Conservation (phyloP, 257 asterid species). For the Catharanthus roseus region DNA sequence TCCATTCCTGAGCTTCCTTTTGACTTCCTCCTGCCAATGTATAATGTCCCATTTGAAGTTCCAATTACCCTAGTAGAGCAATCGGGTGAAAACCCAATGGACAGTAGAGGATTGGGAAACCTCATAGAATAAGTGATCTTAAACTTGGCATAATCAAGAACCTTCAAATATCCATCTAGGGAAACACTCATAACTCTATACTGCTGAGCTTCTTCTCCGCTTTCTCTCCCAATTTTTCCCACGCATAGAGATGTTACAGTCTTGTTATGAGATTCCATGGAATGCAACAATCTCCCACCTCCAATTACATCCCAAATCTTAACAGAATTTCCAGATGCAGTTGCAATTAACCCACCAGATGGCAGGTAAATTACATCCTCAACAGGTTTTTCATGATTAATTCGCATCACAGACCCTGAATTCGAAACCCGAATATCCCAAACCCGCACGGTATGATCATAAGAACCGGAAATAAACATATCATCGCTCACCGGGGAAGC, state of each 20-base stretch:
- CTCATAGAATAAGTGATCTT: slow-evolving; percentile 81
- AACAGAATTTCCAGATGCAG: slow-evolving; percentile 75
- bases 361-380: slow-evolving; percentile 88
- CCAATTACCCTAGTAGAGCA: slow-evolving; percentile 74
- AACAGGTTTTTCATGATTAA: slow-evolving; percentile 82
- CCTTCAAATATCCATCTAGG: slow-evolving; percentile 88
- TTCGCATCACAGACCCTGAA: slow-evolving; percentile 53
- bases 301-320: slow-evolving; percentile 94
- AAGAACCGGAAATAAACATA: slow-evolving; percentile 77
- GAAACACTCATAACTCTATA: slow-evolving; percentile 73
- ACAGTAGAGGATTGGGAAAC: slow-evolving; percentile 69
- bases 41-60: slow-evolving; percentile 66
- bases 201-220: slow-evolving; percentile 51
- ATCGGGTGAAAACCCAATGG: slow-evolving; percentile 74
- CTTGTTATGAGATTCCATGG: slow-evolving; percentile 94
- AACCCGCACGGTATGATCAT: slow-evolving; percentile 66
- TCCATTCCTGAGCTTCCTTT: slow-evolving; percentile 26
- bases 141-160: slow-evolving; percentile 70
- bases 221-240: slow-evolving; percentile 50
- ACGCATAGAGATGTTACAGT: slow-evolving; percentile 77
- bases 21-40: slow-evolving; percentile 60
- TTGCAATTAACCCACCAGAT: slow-evolving; percentile 80
- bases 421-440: slow-evolving; percentile 79
- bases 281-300: slow-evolving; percentile 76
- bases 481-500: slow-evolving; percentile 72